Evolutionary conservation across 805 yeast genomes (phyloP).

Genomic region (Saccharomycopsis capsularis): DNA sequence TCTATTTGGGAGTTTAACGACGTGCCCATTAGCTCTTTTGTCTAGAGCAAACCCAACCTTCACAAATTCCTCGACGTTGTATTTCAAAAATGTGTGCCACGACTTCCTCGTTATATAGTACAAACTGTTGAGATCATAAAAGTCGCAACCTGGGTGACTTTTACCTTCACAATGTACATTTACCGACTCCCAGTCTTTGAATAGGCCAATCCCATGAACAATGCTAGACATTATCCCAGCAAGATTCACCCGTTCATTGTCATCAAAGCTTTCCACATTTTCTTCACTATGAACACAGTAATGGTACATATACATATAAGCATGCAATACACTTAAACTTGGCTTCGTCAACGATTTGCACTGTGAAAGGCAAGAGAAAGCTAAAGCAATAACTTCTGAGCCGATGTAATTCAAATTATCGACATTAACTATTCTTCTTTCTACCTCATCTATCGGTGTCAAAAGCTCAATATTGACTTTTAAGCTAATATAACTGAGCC

Average conservation of each 20-base stretch:
- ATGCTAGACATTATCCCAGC: background rate
- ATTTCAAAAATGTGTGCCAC: constrained; percentile 1
- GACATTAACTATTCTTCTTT: constrained; percentile 2
- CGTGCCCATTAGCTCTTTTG: background rate
- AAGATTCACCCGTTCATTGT: constrained; percentile 6
- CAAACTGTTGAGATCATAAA: background rate
- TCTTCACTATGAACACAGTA: constrained; percentile 9
- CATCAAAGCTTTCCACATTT: background rate
- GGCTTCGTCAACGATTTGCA: constrained; percentile 4
- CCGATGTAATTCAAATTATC: constrained; percentile 8
- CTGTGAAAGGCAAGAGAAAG: constrained; percentile 6
- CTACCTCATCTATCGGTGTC: background rate
- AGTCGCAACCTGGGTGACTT: constrained; percentile 14
- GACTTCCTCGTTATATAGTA: constrained; percentile 1
- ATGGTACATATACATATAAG: constrained; percentile 1
- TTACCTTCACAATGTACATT: background rate
- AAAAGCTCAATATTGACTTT: constrained; percentile 1
- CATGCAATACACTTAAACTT: constrained; percentile 1
- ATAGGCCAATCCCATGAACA: background rate
- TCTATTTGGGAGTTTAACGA: background rate
- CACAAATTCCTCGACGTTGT: background rate
- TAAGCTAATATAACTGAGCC: constrained; percentile 8
- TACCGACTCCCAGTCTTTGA: constrained; percentile 7
- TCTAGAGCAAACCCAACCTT: background rate
- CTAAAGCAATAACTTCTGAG: constrained; percentile 5